These are phyloP conservation scores for Helichrysum umbraculigerum DNA, from an alignment of 129 eudicot species.

Conservation along the genomic window DNA sequence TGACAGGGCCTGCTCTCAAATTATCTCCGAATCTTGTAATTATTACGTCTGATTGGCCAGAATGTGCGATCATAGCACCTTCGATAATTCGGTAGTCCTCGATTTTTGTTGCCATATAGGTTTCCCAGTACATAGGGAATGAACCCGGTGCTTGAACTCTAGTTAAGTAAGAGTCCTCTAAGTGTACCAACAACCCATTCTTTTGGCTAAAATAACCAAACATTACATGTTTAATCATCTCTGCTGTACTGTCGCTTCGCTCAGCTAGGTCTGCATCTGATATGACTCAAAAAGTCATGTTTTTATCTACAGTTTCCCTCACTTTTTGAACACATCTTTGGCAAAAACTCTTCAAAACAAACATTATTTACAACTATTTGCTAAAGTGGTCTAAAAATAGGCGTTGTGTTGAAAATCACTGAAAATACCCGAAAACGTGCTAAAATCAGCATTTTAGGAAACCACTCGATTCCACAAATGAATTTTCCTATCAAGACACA, in stretches of 20 bases:
- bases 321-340: no score
- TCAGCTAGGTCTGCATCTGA: constrained; percentile 75
- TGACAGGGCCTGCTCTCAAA: constrained; percentile 63
- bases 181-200: constrained; percentile 67
- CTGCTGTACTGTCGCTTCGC: constrained; percentile 88
- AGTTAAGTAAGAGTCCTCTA: constrained; percentile 91
- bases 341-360: no score
- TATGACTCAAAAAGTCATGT: no score
- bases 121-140: constrained; percentile 88
- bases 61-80: constrained; percentile 83
- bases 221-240: constrained; percentile 88
- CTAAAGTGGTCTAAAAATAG: no score
- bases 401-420: no score
- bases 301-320: no score
- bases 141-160: constrained; percentile 88
- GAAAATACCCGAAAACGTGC: no score
- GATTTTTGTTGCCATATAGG: constrained; percentile 78
- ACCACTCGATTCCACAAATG: no score
- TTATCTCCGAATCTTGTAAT: constrained; percentile 89
- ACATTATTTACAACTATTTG: no score
- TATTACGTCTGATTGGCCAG: constrained; percentile 76
- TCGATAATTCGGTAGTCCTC: constrained; percentile 78
- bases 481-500: no score
- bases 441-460: no score
- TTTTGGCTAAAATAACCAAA: constrained; percentile 93